Percentiles rank a stretch among this genome's conserved stretches.
Conservation (phyloP, 306 rosid genomes). For the Argentina anserina region DNA sequence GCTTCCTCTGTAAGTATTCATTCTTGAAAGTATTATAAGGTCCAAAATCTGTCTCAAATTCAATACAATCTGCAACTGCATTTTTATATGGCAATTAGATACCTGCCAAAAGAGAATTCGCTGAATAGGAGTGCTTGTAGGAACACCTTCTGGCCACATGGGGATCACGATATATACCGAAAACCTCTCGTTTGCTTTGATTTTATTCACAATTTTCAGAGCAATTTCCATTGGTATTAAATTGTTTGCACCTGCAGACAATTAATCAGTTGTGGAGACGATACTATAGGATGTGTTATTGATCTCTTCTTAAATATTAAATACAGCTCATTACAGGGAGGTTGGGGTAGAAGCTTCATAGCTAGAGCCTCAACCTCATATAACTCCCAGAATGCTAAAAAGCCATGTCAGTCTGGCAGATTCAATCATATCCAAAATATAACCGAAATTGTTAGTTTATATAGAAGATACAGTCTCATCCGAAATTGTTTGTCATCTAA, state of each 20-base stretch:
- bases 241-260: constrained; percentile 54
- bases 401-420: background rate
- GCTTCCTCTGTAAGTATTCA: background rate
- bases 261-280: background rate
- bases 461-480: background rate
- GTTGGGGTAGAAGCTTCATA: background rate
- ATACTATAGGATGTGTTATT: background rate
- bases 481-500: background rate
- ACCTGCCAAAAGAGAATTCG: constrained; percentile 93
- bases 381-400: background rate
- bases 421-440: background rate
- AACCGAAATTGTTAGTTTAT: background rate
- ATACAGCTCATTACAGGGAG: background rate
- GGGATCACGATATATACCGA: constrained; percentile 64
- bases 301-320: background rate
- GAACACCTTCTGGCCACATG: constrained; percentile 95
- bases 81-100: constrained; percentile 7
- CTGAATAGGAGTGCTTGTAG: constrained; percentile 58
- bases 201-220: constrained; percentile 65
- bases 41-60: background rate
- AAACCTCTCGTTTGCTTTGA: constrained; percentile 67
- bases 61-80: background rate
- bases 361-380: background rate
- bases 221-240: constrained; percentile 85
- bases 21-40: background rate